These are phyloP conservation scores for Leptographium radiaticola DNA, from an alignment of 2,329 filamentous ascomycete species.

Conservation along the genomic window DNA sequence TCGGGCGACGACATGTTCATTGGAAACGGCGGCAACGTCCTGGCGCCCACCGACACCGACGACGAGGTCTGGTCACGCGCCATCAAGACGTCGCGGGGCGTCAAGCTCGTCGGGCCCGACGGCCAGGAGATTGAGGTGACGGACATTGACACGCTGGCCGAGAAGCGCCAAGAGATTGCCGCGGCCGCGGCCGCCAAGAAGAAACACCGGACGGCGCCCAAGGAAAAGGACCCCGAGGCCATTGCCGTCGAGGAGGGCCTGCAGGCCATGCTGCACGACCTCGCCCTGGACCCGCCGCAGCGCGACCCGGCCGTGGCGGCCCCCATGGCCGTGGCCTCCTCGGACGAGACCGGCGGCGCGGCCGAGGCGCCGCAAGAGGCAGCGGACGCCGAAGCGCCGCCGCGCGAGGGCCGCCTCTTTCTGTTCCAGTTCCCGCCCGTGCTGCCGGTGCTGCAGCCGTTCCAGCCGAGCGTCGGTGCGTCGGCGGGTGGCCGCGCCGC, in stretches of 20 bases:
- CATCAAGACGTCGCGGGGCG: conserved; percentile 15
- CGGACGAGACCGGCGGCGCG: conserved; percentile 15
- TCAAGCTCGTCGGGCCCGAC: conserved; percentile 32
- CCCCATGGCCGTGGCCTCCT: too few species aligned
- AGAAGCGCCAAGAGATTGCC: conserved; percentile 9
- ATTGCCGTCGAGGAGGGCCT: conserved; percentile 26
- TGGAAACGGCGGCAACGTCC: neutral
- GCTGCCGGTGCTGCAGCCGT: conserved; percentile 38
- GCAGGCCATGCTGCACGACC: conserved; percentile 27
- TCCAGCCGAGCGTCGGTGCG: neutral
- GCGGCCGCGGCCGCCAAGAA: neutral
- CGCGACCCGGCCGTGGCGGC: neutral
- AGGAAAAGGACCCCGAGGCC: conserved; percentile 24
- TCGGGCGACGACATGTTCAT: conserved; percentile 15
- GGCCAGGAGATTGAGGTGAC: conserved; percentile 22
- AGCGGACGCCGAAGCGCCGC: conserved; percentile 3
- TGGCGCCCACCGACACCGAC: conserved; percentile 17
- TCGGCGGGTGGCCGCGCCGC: conserved; percentile 1
- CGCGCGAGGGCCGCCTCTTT: conserved; percentile 41
- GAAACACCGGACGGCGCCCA: conserved; percentile 8
- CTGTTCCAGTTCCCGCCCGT: conserved; percentile 53
- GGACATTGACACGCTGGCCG: conserved; percentile 24
- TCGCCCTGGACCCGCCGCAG: conserved; percentile 19
- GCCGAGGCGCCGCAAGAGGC: neutral
- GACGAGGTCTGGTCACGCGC: conserved; percentile 30